Conservation (phyloP, 2,329 filamentous ascomycete genomes). For the Scedosporium boydii region DNA sequence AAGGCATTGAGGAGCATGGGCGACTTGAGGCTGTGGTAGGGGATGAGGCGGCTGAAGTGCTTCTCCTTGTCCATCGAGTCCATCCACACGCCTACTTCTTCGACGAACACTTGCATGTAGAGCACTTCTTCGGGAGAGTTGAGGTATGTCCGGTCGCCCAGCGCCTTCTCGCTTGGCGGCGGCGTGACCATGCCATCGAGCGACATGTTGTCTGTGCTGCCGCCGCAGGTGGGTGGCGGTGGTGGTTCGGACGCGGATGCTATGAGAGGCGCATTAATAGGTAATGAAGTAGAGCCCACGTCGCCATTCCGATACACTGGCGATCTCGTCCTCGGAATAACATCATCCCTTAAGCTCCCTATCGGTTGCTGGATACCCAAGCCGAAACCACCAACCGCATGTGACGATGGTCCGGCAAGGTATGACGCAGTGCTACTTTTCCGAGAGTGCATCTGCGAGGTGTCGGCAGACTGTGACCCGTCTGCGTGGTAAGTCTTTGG, state of each 20-base stretch:
- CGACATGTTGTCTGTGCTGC: slow-evolving; percentile 9
- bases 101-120: slow-evolving; percentile 89
- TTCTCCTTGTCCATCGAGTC: slow-evolving; percentile 79
- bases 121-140: slow-evolving; percentile 67
- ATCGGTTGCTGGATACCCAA: neutral
- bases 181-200: slow-evolving; percentile 28
- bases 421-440: slow-evolving; percentile 1
- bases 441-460: neutral
- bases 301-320: slow-evolving; percentile 22
- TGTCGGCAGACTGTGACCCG: neutral
- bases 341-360: neutral
- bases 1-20: slow-evolving; percentile 86
- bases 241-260: slow-evolving; percentile 1
- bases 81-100: slow-evolving; percentile 90
- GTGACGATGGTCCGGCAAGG: neutral
- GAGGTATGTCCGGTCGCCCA: slow-evolving; percentile 50
- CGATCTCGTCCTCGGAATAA: neutral
- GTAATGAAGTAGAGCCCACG: slow-evolving; percentile 26
- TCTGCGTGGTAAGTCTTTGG: neutral
- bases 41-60: slow-evolving; percentile 78
- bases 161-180: slow-evolving; percentile 24
- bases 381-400: neutral
- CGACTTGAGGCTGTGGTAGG: slow-evolving; percentile 70
- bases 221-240: neutral
- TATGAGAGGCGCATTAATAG: slow-evolving; percentile 19